Conservation (phyloP, 495 filamentous ascomycete species). For the Pyronema domesticum region DNA sequence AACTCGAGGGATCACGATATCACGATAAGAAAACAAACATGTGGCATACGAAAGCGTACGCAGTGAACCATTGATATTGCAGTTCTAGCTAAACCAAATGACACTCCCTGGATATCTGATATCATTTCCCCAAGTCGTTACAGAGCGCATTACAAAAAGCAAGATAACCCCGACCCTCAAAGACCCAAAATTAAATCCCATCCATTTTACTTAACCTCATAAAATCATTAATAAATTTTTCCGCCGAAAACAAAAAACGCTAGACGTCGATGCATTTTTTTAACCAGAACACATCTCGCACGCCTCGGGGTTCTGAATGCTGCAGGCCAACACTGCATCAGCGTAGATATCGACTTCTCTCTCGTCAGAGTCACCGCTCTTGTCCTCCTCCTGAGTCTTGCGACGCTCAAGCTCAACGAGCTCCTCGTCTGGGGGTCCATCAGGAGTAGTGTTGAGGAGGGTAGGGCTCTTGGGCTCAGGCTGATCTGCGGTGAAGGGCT, state of each 20-base stretch:
- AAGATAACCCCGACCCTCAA: too few species aligned
- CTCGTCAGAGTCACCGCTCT: conserved; percentile 43
- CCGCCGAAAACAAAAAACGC: not conserved
- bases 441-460: conserved; percentile 51
- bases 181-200: too few species aligned
- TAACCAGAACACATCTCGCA: conserved; percentile 61
- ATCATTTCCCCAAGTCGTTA: too few species aligned
- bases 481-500: conserved; percentile 28
- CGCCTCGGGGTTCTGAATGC: conserved; percentile 58
- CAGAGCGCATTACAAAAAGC: too few species aligned
- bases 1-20: too few species aligned
- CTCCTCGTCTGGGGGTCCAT: conserved; percentile 31
- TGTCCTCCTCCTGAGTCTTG: conserved; percentile 47
- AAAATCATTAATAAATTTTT: not conserved
- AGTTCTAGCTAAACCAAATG: too few species aligned
- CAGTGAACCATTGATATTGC: too few species aligned
- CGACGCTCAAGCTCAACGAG: conserved; percentile 24
- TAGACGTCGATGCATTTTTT: not conserved
- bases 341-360: conserved; percentile 84
- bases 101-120: too few species aligned
- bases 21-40: too few species aligned
- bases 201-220: too few species aligned
- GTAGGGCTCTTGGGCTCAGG: conserved; percentile 59
- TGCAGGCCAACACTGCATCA: conserved; percentile 75
- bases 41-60: too few species aligned